Conservation (phyloP, 176 grass and related monocot species). For the Aegilops bicornis region DNA sequence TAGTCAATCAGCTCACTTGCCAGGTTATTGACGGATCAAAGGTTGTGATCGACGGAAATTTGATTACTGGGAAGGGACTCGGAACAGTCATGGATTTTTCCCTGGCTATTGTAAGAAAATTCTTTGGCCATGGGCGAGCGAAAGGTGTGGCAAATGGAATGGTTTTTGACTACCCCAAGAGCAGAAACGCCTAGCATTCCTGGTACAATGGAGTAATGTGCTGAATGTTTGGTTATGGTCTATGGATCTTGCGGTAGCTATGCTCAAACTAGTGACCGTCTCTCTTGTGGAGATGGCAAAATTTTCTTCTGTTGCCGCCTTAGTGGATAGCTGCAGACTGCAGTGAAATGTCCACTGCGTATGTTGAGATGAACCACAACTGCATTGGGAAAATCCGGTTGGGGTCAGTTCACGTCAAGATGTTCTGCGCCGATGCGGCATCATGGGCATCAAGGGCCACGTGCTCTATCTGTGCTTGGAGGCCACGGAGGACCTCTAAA, state of each 20-base stretch:
- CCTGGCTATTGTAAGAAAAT: slow-evolving; percentile 67
- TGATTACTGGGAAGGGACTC: slow-evolving; percentile 76
- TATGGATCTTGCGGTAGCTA: slow-evolving; percentile 11
- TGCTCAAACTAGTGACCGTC: background rate
- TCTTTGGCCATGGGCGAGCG: slow-evolving; percentile 69
- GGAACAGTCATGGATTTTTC: slow-evolving; percentile 65
- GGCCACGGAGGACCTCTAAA: too few relatives aligned
- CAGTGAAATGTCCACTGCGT: slow-evolving; percentile 27
- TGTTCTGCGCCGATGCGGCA: background rate
- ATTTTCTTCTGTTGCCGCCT: background rate
- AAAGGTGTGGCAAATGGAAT: slow-evolving; percentile 84
- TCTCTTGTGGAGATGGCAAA: slow-evolving; percentile 16
- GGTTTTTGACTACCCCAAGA: slow-evolving; percentile 73
- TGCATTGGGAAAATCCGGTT: slow-evolving; percentile 14
- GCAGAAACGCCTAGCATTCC: slow-evolving; percentile 29
- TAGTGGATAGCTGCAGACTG: background rate
- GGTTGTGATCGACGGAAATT: slow-evolving; percentile 78
- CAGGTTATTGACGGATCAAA: slow-evolving; percentile 47
- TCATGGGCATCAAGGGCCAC: too few relatives aligned
- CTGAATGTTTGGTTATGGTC: background rate
- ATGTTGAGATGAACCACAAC: slow-evolving; percentile 22
- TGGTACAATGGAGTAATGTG: background rate
- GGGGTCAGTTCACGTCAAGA: slow-evolving; percentile 24
- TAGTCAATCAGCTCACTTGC: slow-evolving; percentile 46
- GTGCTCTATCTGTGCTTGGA: too few relatives aligned